Conservation (phyloP, 495 filamentous ascomycete species). For the Aspergillus sclerotiicarbonarius region DNA sequence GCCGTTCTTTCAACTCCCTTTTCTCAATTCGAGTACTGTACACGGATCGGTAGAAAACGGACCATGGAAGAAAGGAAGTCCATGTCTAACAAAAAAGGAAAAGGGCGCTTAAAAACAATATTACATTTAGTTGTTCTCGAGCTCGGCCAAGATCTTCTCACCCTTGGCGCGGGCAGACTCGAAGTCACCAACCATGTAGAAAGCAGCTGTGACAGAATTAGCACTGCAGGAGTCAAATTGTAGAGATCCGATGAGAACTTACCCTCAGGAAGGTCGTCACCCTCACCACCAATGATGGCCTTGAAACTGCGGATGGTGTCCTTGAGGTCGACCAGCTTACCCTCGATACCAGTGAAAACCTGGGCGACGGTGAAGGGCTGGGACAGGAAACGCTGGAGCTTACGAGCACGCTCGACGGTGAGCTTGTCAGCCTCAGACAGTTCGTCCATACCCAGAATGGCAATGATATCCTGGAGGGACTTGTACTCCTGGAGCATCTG, state of each 20-base stretch:
- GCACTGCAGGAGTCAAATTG: no score
- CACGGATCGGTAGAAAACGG: slow-evolving; percentile 44
- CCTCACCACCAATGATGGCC: slow-evolving; percentile 92
- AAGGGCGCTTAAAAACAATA: slow-evolving; percentile 40
- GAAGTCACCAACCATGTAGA: slow-evolving; percentile 98
- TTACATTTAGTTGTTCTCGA: slow-evolving; percentile 71
- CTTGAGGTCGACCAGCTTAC: slow-evolving; percentile 94
- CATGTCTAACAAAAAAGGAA: slow-evolving; percentile 38
- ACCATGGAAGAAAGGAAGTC: slow-evolving; percentile 31
- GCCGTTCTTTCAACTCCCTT: slow-evolving; percentile 36
- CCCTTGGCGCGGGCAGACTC: slow-evolving; percentile 92
- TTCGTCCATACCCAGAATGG: slow-evolving; percentile 99
- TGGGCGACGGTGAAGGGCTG: slow-evolving; percentile 99
- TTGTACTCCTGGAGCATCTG: slow-evolving; percentile 99
- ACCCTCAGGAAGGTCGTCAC: slow-evolving; percentile 92
- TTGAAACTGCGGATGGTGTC: slow-evolving; percentile 97
- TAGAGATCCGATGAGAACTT: no score
- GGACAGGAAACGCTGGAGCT: slow-evolving; percentile 98
- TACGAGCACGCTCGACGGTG: slow-evolving; percentile 99
- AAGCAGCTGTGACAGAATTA: slow-evolving; percentile 54
- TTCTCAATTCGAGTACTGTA: slow-evolving; percentile 50
- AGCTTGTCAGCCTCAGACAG: slow-evolving; percentile 98
- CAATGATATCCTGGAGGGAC: slow-evolving; percentile 99
- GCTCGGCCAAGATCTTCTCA: slow-evolving; percentile 98
- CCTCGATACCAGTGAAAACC: slow-evolving; percentile 99